A percentile compares a stretch with the other conserved stretches of the same genome.
These are phyloP conservation scores for Ampelocalamus luodianensis DNA, from an alignment of 176 grass and related monocot genomes.

Conservation along the genomic window DNA sequence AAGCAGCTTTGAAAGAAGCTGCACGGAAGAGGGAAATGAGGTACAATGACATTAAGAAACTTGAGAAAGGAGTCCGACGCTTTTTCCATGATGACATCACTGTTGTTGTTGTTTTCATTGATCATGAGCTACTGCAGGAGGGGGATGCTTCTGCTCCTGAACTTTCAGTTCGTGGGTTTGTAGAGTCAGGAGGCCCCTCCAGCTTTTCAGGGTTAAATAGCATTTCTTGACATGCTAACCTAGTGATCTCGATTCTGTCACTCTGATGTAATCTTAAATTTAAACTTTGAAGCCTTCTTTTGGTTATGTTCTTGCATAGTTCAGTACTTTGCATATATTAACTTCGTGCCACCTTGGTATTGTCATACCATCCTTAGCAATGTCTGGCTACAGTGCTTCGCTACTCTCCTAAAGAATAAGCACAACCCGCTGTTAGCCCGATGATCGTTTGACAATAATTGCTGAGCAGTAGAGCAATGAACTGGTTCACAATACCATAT, in stretches of 20 bases:
- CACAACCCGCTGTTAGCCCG: not conserved
- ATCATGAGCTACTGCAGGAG: constrained; percentile 53
- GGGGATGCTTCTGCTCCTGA: constrained; percentile 56
- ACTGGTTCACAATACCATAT: no score
- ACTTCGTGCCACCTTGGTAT: constrained; percentile 18
- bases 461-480: not conserved
- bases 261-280: constrained; percentile 47
- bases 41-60: constrained; percentile 58
- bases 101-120: constrained; percentile 58
- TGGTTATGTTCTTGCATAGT: constrained; percentile 38
- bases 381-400: not conserved
- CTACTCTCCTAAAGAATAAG: constrained; percentile 25
- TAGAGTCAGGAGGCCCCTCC: constrained; percentile 68
- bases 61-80: constrained; percentile 66
- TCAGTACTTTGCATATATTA: constrained; percentile 12
- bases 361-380: not conserved
- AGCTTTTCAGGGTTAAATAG: constrained; percentile 74
- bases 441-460: not conserved
- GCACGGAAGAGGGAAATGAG: constrained; percentile 67
- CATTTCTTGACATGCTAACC: constrained; percentile 55
- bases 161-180: constrained; percentile 86
- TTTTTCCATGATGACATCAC: constrained; percentile 75
- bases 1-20: constrained; percentile 60
- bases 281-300: constrained; percentile 2
- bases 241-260: constrained; percentile 6